Conservation (phyloP, 1,139 yeast genomes). For the Yamadazyma aaseri region DNA sequence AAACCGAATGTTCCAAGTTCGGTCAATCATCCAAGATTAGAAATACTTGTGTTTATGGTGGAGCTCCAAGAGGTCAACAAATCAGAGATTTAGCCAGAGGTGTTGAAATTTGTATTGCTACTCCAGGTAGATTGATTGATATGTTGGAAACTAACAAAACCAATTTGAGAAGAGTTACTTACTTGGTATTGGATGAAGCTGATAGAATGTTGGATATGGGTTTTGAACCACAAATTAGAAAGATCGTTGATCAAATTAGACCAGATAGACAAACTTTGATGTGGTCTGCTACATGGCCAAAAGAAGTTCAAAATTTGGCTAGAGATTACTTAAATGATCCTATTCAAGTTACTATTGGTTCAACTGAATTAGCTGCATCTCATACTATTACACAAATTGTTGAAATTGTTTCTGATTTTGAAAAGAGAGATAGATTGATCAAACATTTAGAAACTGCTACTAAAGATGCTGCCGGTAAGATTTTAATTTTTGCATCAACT, state of each 20-base stretch:
- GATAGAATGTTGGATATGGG: constrained; percentile 98
- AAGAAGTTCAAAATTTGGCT: constrained; percentile 91
- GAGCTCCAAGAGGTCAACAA: constrained; percentile 98
- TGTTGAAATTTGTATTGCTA: constrained; percentile 91
- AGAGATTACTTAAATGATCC: constrained; percentile 89
- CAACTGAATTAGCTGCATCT: constrained; percentile 92
- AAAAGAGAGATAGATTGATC: constrained; percentile 85
- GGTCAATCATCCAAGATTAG: constrained; percentile 90
- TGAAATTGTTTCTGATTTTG: constrained; percentile 87
- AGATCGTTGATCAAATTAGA: constrained; percentile 91
- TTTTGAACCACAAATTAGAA: constrained; percentile 94
- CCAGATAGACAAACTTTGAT: constrained; percentile 97
- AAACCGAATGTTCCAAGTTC: constrained; percentile 91
- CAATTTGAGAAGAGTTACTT: constrained; percentile 81
- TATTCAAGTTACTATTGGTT: constrained; percentile 95
- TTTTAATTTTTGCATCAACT: constrained; percentile 87
- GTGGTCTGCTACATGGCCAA: constrained; percentile 99
- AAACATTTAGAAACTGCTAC: constrained; percentile 85
- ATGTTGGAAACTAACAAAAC: constrained; percentile 96
- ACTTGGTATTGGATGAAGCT: constrained; percentile 90
- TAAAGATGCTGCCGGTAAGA: constrained; percentile 73
- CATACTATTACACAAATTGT: constrained; percentile 93
- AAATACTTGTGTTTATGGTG: constrained; percentile 98
- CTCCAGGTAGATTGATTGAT: constrained; percentile 98
- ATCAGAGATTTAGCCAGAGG: constrained; percentile 94